phyloP scores from a whole-genome alignment of 1,284 basidiomycete genomes.

The Apiotrichum porosum region DNA sequence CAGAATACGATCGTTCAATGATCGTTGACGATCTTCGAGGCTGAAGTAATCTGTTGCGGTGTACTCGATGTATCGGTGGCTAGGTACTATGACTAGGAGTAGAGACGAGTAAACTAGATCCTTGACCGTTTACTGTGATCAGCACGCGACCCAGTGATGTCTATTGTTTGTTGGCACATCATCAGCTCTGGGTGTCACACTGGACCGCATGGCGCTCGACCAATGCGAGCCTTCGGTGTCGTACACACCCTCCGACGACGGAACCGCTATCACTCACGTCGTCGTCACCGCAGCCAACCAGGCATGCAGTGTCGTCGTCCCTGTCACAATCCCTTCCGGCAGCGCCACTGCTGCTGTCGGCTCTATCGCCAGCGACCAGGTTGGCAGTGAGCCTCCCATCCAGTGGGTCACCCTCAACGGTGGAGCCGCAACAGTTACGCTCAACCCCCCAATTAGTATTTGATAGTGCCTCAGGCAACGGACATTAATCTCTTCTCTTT shows the following conservation, averaged over 20 bases:
- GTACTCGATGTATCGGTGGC: too few relatives aligned
- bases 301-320: slow-evolving; percentile 1
- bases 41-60: too few relatives aligned
- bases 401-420: slow-evolving; percentile 7
- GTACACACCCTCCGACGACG: background rate
- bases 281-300: background rate
- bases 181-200: too few relatives aligned
- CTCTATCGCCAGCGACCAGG: slow-evolving; percentile 1
- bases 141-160: too few relatives aligned
- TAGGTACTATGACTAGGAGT: too few relatives aligned
- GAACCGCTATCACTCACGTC: background rate
- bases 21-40: too few relatives aligned
- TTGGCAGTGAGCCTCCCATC: slow-evolving; percentile 9
- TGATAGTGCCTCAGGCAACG: too few relatives aligned
- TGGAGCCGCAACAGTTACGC: background rate
- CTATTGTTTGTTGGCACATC: too few relatives aligned
- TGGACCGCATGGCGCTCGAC: slow-evolving; percentile 8
- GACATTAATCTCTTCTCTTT: too few relatives aligned
- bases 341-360: background rate
- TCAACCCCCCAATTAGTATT: background rate
- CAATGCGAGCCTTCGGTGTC: background rate
- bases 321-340: slow-evolving; percentile 7
- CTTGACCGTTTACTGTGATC: too few relatives aligned
- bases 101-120: too few relatives aligned
- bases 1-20: too few relatives aligned